A percentile compares a stretch with the other conserved stretches of the same genome.
Evolutionary conservation across 768 basidiomycete genomes (phyloP).

Genomic region (Lepiota brunneoincarnata): DNA sequence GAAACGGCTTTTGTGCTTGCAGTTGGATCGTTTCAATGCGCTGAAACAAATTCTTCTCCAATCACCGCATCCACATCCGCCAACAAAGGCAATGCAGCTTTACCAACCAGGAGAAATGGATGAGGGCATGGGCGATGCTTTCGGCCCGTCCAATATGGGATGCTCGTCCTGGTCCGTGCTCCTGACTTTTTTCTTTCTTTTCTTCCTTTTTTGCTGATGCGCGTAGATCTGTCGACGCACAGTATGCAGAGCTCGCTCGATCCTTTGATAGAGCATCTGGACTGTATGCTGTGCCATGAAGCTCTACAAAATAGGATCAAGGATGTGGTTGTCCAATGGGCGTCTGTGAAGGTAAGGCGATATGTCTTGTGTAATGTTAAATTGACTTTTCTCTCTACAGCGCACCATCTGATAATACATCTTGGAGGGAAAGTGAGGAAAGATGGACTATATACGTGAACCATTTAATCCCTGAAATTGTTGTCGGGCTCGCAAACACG

Average conservation of each 20-base stretch:
- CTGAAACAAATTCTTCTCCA: constrained; percentile 27
- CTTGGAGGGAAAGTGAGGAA: too few relatives aligned
- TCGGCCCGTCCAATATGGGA: constrained; percentile 36
- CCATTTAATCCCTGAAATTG: too few relatives aligned
- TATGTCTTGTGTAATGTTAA: not conserved
- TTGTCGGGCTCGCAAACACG: too few relatives aligned
- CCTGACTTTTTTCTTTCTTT: not conserved
- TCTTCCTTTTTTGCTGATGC: constrained; percentile 1
- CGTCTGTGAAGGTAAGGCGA: constrained; percentile 28
- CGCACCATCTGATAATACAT: constrained; percentile 5
- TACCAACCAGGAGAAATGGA: constrained; percentile 29
- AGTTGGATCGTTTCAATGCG: constrained; percentile 28
- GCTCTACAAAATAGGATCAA: constrained; percentile 22
- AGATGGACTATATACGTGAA: too few relatives aligned
- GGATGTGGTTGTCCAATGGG: constrained; percentile 28
- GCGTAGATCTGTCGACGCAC: constrained; percentile 25
- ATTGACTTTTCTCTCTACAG: not conserved
- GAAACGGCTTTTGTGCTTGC: constrained; percentile 33
- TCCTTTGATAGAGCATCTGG: constrained; percentile 24
- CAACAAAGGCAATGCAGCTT: constrained; percentile 26
- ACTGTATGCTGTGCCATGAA: constrained; percentile 26
- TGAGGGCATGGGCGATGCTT: constrained; percentile 37
- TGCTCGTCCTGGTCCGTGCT: constrained; percentile 29
- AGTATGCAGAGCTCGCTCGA: constrained; percentile 24
- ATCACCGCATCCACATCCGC: constrained; percentile 28